Conservation (phyloP, 768 basidiomycete species). For the Fistulinella prunicolor region DNA sequence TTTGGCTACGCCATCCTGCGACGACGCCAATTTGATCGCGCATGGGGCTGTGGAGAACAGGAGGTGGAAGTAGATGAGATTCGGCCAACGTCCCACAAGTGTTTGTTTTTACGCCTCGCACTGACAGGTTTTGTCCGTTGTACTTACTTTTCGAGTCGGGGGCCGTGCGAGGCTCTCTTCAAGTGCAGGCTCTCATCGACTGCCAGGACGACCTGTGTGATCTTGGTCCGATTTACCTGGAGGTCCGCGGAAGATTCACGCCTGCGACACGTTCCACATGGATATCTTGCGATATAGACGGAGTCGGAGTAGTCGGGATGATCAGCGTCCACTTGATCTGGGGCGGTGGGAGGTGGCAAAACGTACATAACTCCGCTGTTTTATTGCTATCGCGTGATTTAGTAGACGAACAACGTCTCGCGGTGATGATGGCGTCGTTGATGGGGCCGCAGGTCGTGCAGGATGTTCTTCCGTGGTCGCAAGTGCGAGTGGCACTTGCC, state of each 20-base stretch:
- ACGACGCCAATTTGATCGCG: constrained; percentile 8
- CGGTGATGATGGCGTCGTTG: constrained; percentile 6
- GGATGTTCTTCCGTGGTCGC: constrained; percentile 2
- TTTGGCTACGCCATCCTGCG: constrained; percentile 1
- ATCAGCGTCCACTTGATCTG: constrained; percentile 25
- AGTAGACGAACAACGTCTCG: background rate
- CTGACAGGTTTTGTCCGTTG: constrained; percentile 3
- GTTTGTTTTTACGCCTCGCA: constrained; percentile 8
- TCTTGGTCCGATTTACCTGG: constrained; percentile 26
- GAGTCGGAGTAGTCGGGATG: constrained; percentile 28
- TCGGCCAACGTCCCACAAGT: constrained; percentile 10
- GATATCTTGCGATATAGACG: constrained; percentile 31
- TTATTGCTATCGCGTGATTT: constrained; percentile 15
- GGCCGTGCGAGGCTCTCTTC: constrained; percentile 7
- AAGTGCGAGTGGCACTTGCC: background rate
- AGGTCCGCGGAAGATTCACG: constrained; percentile 34
- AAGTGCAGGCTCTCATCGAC: constrained; percentile 13
- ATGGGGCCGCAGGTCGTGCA: background rate
- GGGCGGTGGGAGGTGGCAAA: constrained; percentile 20
- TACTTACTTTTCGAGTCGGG: constrained; percentile 21
- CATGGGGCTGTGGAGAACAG: constrained; percentile 21
- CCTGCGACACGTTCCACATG: constrained; percentile 25
- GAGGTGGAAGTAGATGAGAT: constrained; percentile 28
- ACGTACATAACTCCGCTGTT: constrained; percentile 15
- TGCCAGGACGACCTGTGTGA: constrained; percentile 19